Percentiles rank a stretch among this genome's conserved stretches.
Evolutionary conservation across 345 rosid species (phyloP).

Genomic region (Raphanus raphanistrum): DNA sequence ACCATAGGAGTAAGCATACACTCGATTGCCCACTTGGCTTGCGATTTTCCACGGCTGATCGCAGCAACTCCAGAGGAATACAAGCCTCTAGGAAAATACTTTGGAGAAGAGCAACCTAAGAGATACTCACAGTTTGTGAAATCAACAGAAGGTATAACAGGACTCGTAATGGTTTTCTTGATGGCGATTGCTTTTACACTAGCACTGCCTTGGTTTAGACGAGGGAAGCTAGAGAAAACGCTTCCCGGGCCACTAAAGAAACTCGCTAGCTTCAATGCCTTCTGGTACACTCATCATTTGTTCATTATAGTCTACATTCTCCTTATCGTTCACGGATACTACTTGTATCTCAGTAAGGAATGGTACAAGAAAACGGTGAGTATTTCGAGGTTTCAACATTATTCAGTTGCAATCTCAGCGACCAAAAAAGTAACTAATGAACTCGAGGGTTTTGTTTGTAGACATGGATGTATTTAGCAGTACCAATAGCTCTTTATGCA

Average conservation of each 20-base stretch:
- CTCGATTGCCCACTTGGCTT: constrained; percentile 51
- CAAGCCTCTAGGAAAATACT: constrained; percentile 48
- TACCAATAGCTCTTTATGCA: neutral
- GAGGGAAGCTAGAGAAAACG: constrained; percentile 32
- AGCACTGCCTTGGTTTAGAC: constrained; percentile 68
- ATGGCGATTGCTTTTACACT: constrained; percentile 74
- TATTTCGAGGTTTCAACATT: neutral
- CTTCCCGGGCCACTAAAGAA: neutral
- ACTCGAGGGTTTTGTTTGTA: constrained; percentile 19
- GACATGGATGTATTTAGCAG: constrained; percentile 69
- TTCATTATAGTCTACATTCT: neutral
- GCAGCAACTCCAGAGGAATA: constrained; percentile 52
- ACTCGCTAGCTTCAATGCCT: neutral
- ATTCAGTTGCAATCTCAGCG: neutral
- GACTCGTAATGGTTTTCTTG: constrained; percentile 62
- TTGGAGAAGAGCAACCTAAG: constrained; percentile 53
- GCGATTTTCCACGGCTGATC: constrained; percentile 68
- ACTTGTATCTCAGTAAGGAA: constrained; percentile 7
- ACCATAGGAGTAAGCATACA: constrained; percentile 62
- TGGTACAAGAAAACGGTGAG: constrained; percentile 77
- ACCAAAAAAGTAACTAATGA: neutral
- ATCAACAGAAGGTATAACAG: constrained; percentile 61
- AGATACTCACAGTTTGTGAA: constrained; percentile 61
- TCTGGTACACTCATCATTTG: neutral
- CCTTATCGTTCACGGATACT: neutral